These are phyloP conservation scores for Malassezia brasiliensis DNA, from an alignment of 1,284 basidiomycete species.

Conservation along the genomic window DNA sequence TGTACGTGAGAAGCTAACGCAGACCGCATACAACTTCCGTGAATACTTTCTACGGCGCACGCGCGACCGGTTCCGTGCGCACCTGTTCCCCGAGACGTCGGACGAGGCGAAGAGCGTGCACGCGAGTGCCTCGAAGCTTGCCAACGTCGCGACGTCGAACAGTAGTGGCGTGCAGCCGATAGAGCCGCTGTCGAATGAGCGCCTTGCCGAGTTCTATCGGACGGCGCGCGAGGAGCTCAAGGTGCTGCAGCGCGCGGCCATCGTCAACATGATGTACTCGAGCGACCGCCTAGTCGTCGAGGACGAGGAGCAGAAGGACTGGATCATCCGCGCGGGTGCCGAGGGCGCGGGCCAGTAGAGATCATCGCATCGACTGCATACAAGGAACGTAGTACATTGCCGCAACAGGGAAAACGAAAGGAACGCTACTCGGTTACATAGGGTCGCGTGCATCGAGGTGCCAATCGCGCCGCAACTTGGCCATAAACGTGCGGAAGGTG, in stretches of 20 bases:
- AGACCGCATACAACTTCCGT: constrained; percentile 48
- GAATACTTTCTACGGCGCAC: constrained; percentile 46
- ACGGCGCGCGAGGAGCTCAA: constrained; percentile 37
- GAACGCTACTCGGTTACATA: too few species aligned
- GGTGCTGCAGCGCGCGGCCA: constrained; percentile 39
- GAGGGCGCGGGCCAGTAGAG: constrained; percentile 9
- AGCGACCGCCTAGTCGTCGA: constrained; percentile 47
- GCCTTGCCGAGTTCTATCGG: constrained; percentile 33
- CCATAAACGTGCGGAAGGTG: constrained; percentile 66
- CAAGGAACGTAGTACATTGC: background rate
- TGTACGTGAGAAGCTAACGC: constrained; percentile 26
- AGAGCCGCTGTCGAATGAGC: constrained; percentile 9
- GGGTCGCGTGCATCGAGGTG: constrained; percentile 22
- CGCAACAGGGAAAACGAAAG: too few species aligned
- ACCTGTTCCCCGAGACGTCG: constrained; percentile 20
- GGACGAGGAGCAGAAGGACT: constrained; percentile 3
- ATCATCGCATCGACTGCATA: too few species aligned
- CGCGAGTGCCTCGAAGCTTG: constrained; percentile 4
- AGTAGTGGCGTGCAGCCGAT: background rate
- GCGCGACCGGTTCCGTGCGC: constrained; percentile 42
- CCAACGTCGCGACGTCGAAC: constrained; percentile 6
- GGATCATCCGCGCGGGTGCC: constrained; percentile 8
- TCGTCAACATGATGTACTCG: constrained; percentile 43
- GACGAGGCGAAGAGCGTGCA: constrained; percentile 7
- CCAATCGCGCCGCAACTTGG: constrained; percentile 66